Base-by-base conservation (phyloP, 805 yeast genomes). In the Nakazawaea populi region DNA sequence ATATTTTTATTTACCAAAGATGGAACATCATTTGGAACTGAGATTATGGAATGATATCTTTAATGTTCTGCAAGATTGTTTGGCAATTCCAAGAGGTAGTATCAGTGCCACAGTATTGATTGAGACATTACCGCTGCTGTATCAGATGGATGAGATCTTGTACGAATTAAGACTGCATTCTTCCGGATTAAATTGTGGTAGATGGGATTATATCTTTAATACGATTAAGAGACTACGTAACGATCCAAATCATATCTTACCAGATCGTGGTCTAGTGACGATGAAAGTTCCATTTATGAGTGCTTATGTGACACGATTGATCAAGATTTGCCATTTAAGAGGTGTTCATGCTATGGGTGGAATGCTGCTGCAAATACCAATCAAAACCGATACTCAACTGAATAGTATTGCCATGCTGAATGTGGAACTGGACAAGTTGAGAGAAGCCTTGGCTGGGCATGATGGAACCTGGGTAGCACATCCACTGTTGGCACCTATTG, bases 381-480 rank as follows among this genome's bases (percentile, higher is more conserved):
- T 86, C 69, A 86, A 86, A 66, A 74, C 79, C 56, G 90, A 87
- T 61, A 71, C 8, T 4, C 78, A 71, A 53, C 79, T 82, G 55
- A 86, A 87, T 69, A 72, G 73, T 44, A 69, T 72, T 46, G 92
- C 91, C 8, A 77, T 87, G 82, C 80, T 76, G 46, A 85, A 84
- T 57, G 94, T 87, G 49, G 76, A 79, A 56, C 79, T 75, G 65
- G 95, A 87, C 68, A 87, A 87, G 69, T 75, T 83, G 57, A 73
- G 94, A 59, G 95, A 87, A 69, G 86, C 85, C 45, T 68, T 73
- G 47, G 84, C 86, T 50, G 94, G 94, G 46, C 89, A 88, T 69
- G 95, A 87, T 71, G 90, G 94, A 47, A 85, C 92, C 53, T 87
- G 95, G 95, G 87, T 87, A 63, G 92, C 92, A 12, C 94, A 87